Percentiles rank a stretch among this genome's conserved stretches.
Evolutionary conservation across 2,329 filamentous ascomycete species (phyloP).

Genomic region (Trichoderma oligosporum): DNA sequence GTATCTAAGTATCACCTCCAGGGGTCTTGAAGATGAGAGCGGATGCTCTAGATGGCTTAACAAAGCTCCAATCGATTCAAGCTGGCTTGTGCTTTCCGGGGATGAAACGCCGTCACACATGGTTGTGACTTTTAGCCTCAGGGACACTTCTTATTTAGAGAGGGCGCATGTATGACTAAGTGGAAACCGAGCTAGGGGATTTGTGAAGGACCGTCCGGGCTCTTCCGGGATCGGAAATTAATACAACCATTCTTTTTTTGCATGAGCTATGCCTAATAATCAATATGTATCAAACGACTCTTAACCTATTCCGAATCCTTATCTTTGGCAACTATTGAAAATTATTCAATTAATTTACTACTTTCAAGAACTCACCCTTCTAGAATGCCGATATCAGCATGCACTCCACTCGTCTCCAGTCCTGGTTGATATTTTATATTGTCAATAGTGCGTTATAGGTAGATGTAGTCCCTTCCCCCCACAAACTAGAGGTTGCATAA

Average conservation of each 20-base stretch:
- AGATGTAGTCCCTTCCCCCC: too few relatives aligned
- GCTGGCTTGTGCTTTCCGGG: constrained; percentile 4
- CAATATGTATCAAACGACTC: not conserved
- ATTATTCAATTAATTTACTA: too few relatives aligned
- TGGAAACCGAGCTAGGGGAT: constrained; percentile 7
- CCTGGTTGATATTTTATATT: too few relatives aligned
- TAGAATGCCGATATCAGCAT: too few relatives aligned
- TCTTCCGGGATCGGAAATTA: constrained; percentile 12
- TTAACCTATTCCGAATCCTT: not conserved
- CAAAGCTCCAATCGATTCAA: not conserved
- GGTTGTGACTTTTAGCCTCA: not conserved
- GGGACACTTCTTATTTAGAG: constrained; percentile 9
- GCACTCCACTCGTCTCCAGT: too few relatives aligned
- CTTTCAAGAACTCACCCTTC: too few relatives aligned
- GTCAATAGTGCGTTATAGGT: too few relatives aligned
- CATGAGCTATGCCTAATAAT: not conserved
- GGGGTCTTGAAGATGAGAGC: not conserved
- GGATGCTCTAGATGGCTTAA: not conserved
- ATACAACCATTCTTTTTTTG: constrained; percentile 3
- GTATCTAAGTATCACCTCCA: too few relatives aligned
- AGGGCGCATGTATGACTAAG: constrained; percentile 7
- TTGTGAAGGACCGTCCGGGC: constrained; percentile 6
- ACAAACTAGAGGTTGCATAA: too few relatives aligned
- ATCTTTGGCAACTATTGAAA: too few relatives aligned
- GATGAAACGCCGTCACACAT: not conserved